Base-by-base conservation (phyloP, 768 basidiomycete genomes). In the Rhodocollybia butyracea region DNA sequence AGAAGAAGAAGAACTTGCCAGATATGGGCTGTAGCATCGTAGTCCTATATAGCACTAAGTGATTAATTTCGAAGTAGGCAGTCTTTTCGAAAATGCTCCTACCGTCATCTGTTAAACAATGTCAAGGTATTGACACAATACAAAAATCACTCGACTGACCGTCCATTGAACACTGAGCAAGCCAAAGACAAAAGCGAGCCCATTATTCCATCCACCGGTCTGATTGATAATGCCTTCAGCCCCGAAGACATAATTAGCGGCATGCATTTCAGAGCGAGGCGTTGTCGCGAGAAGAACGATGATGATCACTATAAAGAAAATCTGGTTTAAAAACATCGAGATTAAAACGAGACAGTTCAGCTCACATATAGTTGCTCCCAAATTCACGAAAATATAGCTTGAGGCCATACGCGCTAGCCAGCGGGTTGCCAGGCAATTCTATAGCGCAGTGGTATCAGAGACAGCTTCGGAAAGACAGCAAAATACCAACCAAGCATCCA, bases 371-470 rank as follows among this genome's bases (percentile, higher is more conserved):
- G 91, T 88, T 11, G 89, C 78, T 39, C 91, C 91, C 51, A 94
- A 75, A 68, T 96, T 95, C 63, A 95, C 76, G 66, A 95, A 94
- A 4, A 94, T 90, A 63, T 92, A 92, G 26, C 79, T 79, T 22
- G 77, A 78, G 2, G 92, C 93, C 58, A 92, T 71, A n/a, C 75
- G 76, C 0, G 92, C 91, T 3, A 95, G 82, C 58, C 86, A 76
- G 21, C 81, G 80, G 1, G 93, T 94, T 1, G 85, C 83, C 26
- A 91, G 66, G 36, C 85, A 89, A 65, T 91, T 91, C 82, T 76
- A 42, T 11, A 13, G 34, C 3, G 15, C 39, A 31, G 58, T 38
- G 30, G 17, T 22, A 52, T n/a, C n/a, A 13, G 3, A n/a, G n/a
- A n/a, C n/a, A n/a, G n/a, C n/a, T n/a, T n/a, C n/a, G n/a, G n/a